A percentile compares a stretch with the other conserved stretches of the same genome.
Conservation (phyloP, 805 yeast genomes). For the Phaffomyces antillensis region DNA sequence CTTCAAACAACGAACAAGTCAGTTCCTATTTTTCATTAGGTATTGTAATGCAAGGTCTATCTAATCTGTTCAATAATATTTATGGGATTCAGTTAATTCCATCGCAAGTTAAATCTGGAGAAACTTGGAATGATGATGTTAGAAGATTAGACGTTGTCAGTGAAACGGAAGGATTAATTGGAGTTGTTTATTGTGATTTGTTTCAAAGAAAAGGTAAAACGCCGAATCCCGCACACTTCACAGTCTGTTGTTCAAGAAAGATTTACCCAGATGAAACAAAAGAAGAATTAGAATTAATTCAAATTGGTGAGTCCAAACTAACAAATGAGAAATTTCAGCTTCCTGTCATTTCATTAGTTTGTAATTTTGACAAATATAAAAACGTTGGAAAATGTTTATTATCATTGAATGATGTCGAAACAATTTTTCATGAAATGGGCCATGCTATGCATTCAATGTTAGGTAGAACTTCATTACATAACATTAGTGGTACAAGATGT, state of each 20-base stretch:
- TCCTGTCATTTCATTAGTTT: conserved; percentile 84
- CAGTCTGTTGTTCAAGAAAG: conserved; percentile 88
- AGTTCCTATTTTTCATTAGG: conserved; percentile 77
- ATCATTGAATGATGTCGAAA: conserved; percentile 76
- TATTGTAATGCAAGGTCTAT: conserved; percentile 76
- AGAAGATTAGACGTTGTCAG: conserved; percentile 72
- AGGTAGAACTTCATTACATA: conserved; percentile 85
- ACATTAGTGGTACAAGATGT: conserved; percentile 91
- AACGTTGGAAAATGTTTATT: conserved; percentile 49
- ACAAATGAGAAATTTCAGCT: conserved; percentile 56
- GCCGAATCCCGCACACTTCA: conserved; percentile 90
- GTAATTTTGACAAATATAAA: conserved; percentile 56
- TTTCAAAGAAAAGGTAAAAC: conserved; percentile 72
- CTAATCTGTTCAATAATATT: conserved; percentile 56
- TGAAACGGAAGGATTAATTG: conserved; percentile 56
- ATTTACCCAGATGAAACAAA: conserved; percentile 49
- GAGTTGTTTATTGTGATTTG: conserved; percentile 81
- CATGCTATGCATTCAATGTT: conserved; percentile 98
- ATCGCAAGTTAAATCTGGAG: conserved; percentile 55
- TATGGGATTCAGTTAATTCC: conserved; percentile 78
- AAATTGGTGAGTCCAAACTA: conserved; percentile 26
- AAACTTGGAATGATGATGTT: conserved; percentile 85
- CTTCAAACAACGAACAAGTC: conserved; percentile 40
- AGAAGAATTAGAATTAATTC: conserved; percentile 29
- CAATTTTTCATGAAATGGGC: conserved; percentile 97